A percentile compares a stretch with the other conserved stretches of the same genome.
phyloP scores from a whole-genome alignment of 345 rosid species.

The Theobroma cacao region DNA sequence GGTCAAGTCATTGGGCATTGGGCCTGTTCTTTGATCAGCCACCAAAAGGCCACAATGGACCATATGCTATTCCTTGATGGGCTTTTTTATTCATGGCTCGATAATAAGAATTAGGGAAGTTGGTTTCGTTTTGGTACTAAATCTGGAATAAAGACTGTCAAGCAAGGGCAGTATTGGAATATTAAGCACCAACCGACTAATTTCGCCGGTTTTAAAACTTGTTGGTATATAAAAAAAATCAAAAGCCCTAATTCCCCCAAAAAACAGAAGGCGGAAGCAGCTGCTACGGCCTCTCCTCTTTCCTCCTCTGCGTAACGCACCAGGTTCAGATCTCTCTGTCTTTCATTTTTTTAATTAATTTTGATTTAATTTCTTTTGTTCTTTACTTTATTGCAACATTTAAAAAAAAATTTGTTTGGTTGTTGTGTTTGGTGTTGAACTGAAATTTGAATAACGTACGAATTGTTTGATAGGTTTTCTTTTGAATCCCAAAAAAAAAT shows the following conservation, averaged over 20 bases:
- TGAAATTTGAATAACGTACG: neutral
- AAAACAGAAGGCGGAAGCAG: neutral
- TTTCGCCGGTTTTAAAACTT: neutral
- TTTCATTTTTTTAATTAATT: neutral
- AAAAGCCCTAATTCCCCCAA: neutral
- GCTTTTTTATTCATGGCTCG: neutral
- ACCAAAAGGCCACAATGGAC: neutral
- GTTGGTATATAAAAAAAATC: neutral
- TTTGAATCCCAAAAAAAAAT: conserved; percentile 21
- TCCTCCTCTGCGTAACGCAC: neutral
- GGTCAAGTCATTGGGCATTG: neutral
- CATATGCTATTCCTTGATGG: neutral
- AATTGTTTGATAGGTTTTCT: conserved; percentile 23
- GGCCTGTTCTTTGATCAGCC: neutral
- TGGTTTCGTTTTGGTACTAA: neutral
- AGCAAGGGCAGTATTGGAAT: neutral
- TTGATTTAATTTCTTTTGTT: neutral
- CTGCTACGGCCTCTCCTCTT: conserved; percentile 5
- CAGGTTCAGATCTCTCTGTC: conserved; percentile 19
- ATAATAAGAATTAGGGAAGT: neutral
- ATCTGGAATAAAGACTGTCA: neutral
- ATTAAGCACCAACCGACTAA: neutral
- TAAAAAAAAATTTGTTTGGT: too few relatives aligned
- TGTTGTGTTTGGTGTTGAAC: neutral
- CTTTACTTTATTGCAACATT: too few relatives aligned